These are phyloP conservation scores for Hyparrhenia diplandra DNA, from an alignment of 176 grass and related monocot species.

Conservation along the genomic window DNA sequence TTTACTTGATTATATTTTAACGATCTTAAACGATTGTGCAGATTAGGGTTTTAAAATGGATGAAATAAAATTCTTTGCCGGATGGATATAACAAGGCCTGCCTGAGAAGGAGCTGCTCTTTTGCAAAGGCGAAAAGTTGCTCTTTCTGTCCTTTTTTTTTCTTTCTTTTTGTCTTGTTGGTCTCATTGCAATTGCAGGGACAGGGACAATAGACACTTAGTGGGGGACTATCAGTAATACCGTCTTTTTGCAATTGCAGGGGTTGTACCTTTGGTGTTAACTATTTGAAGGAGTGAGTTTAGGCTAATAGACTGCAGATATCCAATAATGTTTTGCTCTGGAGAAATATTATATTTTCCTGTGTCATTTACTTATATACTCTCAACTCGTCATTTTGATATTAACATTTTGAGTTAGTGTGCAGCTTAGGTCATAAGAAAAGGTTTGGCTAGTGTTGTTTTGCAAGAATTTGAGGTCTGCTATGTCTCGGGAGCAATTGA, in stretches of 20 bases:
- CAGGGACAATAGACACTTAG: constrained; percentile 20
- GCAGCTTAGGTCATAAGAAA: constrained; percentile 53
- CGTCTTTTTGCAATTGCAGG: constrained; percentile 32
- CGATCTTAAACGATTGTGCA: constrained; percentile 51
- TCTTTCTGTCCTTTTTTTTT: neutral
- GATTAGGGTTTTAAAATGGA: constrained; percentile 44
- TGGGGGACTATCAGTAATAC: neutral
- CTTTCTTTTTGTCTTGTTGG: neutral
- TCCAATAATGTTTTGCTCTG: constrained; percentile 23
- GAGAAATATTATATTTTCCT: neutral
- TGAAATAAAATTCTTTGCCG: constrained; percentile 44
- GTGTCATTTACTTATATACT: constrained; percentile 1
- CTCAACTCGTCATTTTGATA: constrained; percentile 8
- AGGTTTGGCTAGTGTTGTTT: constrained; percentile 32
- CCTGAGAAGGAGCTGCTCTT: constrained; percentile 34
- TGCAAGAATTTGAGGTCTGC: constrained; percentile 23
- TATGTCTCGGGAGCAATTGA: constrained; percentile 12
- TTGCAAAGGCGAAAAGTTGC: constrained; percentile 30
- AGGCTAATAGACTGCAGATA: neutral
- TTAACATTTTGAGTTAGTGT: constrained; percentile 41
- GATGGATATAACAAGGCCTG: constrained; percentile 37
- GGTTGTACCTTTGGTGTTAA: constrained; percentile 9
- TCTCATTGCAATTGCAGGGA: constrained; percentile 41
- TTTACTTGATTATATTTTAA: constrained; percentile 33
- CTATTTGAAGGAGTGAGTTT: constrained; percentile 21